Percentiles rank a stretch among this genome's conserved stretches.
phyloP scores from a whole-genome alignment of 441 rosid genomes.

The Populus hybrid region DNA sequence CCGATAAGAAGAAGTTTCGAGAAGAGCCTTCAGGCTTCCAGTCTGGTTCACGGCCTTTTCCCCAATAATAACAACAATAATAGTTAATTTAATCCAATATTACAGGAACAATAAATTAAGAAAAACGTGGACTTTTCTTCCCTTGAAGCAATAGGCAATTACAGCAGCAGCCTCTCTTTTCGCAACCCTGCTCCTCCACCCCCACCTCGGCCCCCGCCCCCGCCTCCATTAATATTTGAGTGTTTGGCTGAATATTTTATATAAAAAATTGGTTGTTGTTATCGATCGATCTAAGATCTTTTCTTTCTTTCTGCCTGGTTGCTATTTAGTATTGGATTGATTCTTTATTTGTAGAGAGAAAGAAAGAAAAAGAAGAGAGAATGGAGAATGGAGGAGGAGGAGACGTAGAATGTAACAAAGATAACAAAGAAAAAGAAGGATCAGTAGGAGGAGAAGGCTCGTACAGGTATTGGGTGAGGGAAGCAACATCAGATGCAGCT shows the following conservation, averaged over 20 bases:
- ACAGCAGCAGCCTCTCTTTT: neutral
- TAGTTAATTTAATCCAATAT: neutral
- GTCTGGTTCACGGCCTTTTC: neutral
- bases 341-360: neutral
- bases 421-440: slow-evolving; percentile 1
- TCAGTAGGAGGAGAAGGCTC: slow-evolving; percentile 34
- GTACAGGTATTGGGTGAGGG: slow-evolving; percentile 89
- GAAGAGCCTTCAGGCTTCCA: neutral
- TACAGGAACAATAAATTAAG: neutral
- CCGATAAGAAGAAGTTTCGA: neutral
- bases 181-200: neutral
- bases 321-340: neutral
- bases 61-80: too few species aligned
- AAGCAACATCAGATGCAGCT: slow-evolving; percentile 62
- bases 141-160: neutral
- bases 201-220: too few species aligned
- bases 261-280: neutral
- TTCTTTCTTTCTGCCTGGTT: neutral
- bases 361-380: neutral
- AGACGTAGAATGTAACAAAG: slow-evolving; percentile 10
- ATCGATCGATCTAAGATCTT: neutral
- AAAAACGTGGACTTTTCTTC: neutral
- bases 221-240: neutral
- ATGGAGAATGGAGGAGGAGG: slow-evolving; percentile 31
- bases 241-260: neutral